phyloP scores from a whole-genome alignment of 768 basidiomycete species.

The Hericium coralloides region DNA sequence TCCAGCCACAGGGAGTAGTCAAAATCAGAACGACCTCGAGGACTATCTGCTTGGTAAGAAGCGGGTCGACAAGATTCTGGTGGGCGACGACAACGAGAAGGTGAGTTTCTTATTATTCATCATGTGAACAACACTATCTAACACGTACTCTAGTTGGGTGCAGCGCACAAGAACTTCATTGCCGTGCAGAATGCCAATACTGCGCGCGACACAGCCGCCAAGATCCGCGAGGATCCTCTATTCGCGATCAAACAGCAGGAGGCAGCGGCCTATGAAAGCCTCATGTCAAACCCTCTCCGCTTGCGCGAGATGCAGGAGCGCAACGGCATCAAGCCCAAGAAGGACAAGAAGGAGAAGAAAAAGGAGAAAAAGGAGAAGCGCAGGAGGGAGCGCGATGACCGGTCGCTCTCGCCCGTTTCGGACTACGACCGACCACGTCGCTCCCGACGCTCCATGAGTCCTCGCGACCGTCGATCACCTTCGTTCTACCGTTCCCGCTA shows the following conservation, averaged over 20 bases:
- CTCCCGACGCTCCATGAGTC: conserved; percentile 34
- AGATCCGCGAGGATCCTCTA: conserved; percentile 93
- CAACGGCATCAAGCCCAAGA: conserved; percentile 74
- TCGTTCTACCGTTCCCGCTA: conserved; percentile 31
- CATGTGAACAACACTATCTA: conserved; percentile 9
- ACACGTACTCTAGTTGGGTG: conserved; percentile 50
- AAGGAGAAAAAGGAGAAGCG: conserved; percentile 38
- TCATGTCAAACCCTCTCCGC: conserved; percentile 81
- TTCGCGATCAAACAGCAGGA: conserved; percentile 99
- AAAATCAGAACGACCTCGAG: conserved; percentile 88
- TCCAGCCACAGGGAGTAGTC: conserved; percentile 80
- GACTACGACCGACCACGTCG: conserved; percentile 26
- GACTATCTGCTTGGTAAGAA: conserved; percentile 97
- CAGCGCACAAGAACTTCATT: conserved; percentile 86
- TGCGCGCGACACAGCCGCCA: conserved; percentile 78
- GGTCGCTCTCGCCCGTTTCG: conserved; percentile 16
- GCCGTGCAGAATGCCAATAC: conserved; percentile 93
- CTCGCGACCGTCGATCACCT: conserved; percentile 36
- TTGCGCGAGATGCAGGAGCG: conserved; percentile 73
- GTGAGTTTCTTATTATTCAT: conserved; percentile 26
- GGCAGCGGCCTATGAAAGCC: conserved; percentile 81
- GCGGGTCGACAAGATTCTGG: conserved; percentile 92
- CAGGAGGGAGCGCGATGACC: conserved; percentile 14
- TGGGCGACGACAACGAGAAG: conserved; percentile 88
- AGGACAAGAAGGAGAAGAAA: conserved; percentile 57